Evolutionary conservation across 345 rosid species (phyloP), one percentile per base, ranked within the genome.

Genomic region (Erysimum cheiranthoides): DNA sequence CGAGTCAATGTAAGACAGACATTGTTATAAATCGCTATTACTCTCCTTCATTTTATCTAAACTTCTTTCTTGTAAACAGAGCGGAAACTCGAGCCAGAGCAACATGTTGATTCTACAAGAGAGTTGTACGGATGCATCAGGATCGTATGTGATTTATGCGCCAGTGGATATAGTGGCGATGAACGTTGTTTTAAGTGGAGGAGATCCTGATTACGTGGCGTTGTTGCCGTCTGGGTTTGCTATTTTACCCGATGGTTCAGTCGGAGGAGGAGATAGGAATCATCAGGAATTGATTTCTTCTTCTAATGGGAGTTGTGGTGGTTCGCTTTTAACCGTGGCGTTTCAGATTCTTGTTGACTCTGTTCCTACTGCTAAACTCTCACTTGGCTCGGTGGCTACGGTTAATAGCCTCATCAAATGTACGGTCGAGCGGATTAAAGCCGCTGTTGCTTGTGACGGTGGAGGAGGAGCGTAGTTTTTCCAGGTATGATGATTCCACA

Each of bases 101-200:
- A 96, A 96, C 84, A 96, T 96, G 98, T 80, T 93, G 74, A 93
- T 93, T 32, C 85, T 96, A 4, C 99, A 93, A 82, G 99, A 96
- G 66, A 96, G 99, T 78, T 86, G 90, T 80, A 88, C 82, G 1
- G 99, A 96, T 66, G 83, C 93, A 3, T 85, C 92, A 2, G 99
- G 94, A 8, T 93, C 97, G n/a, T 96, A 89, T 66, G 99, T 96
- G 31, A 87, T 96, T 5, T 96, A 93, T 5, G 99, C 99, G 0
- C 99, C 99, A 0, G 99, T 96, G 3, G 98, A 96, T 63, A 84
- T 89, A 35, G 83, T 76, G 1, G 96, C 98, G 0, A 96, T 96
- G 99, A 96, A 96, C 46, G 73, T 87, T 14, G 97, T 96, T 17
- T 60, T 96, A 11, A 85, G 90, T 18, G 99, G 99, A 0, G 97